Evolutionary conservation across 2,329 filamentous ascomycete genomes (phyloP).

Genomic region (Talaromyces rugulosus): DNA sequence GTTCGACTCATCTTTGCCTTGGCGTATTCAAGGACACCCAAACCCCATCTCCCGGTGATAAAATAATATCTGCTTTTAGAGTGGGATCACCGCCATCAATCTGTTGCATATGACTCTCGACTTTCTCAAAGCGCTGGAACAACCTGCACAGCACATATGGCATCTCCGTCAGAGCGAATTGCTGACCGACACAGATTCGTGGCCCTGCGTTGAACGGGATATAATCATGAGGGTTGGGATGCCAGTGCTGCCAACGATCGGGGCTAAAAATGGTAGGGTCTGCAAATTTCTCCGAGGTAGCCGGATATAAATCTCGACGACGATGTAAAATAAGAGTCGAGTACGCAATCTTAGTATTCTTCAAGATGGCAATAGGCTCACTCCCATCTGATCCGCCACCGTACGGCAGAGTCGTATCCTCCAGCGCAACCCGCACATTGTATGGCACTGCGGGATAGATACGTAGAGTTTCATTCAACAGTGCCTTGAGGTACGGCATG

Average conservation of each 20-base stretch:
- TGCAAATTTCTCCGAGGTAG: neutral
- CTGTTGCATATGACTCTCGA: neutral
- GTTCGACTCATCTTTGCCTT: no score
- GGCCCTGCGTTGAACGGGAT: slow-evolving; percentile 24
- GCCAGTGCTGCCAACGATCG: slow-evolving; percentile 22
- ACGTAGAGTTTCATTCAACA: neutral
- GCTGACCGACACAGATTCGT: slow-evolving; percentile 17
- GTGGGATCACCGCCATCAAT: no score
- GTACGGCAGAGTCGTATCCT: slow-evolving; percentile 23
- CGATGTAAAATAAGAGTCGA: slow-evolving; percentile 42
- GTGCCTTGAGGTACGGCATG: neutral
- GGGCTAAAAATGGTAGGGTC: slow-evolving; percentile 24
- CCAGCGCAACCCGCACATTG: slow-evolving; percentile 24
- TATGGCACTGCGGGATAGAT: slow-evolving; percentile 31
- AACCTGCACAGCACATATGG: neutral
- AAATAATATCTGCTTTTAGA: no score
- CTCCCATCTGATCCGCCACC: slow-evolving; percentile 54
- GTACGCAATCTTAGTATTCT: slow-evolving; percentile 20
- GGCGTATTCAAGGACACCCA: no score
- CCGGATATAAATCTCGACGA: slow-evolving; percentile 22
- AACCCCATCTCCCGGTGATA: no score
- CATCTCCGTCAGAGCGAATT: slow-evolving; percentile 3
- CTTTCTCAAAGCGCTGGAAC: neutral
- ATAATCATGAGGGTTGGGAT: slow-evolving; percentile 17
- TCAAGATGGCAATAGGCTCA: slow-evolving; percentile 28